Evolutionary conservation across 2,329 filamentous ascomycete genomes (phyloP).

Genomic region (Fusarium compactum): DNA sequence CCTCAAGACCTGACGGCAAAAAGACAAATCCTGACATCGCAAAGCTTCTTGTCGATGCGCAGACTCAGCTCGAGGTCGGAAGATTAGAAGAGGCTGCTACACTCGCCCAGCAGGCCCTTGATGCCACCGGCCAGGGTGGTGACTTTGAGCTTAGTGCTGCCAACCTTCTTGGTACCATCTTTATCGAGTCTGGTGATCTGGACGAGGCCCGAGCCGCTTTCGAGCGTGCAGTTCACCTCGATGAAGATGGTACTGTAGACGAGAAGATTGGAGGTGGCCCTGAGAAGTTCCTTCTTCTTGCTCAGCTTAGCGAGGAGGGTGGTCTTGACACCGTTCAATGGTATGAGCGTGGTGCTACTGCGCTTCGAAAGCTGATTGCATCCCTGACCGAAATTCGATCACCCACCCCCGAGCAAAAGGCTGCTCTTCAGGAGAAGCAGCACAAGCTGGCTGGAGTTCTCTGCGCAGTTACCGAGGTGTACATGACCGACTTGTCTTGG

Average conservation of each 20-base stretch:
- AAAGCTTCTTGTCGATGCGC: constrained; percentile 55
- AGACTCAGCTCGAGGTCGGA: constrained; percentile 57
- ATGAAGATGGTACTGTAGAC: constrained; percentile 77
- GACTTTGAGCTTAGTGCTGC: constrained; percentile 73
- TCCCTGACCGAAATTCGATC: constrained; percentile 63
- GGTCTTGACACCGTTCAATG: constrained; percentile 74
- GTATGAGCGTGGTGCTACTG: constrained; percentile 77
- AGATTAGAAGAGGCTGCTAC: constrained; percentile 56
- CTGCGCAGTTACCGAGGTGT: constrained; percentile 94
- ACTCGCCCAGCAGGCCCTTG: constrained; percentile 59
- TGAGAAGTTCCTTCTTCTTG: constrained; percentile 95
- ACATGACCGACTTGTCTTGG: constrained; percentile 98
- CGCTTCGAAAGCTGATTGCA: constrained; percentile 79
- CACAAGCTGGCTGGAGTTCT: constrained; percentile 89
- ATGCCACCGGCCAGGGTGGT: constrained; percentile 58
- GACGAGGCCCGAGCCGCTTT: constrained; percentile 81
- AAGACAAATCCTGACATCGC: constrained; percentile 52
- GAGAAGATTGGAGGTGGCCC: constrained; percentile 83
- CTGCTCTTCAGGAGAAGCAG: constrained; percentile 74
- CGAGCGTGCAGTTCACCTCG: constrained; percentile 77
- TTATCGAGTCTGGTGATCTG: constrained; percentile 84
- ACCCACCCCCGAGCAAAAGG: constrained; percentile 56
- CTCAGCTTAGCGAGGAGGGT: constrained; percentile 83
- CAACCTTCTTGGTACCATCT: constrained; percentile 83
- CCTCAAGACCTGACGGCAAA: constrained; percentile 55